phyloP scores from a whole-genome alignment of 306 rosid species.

The Inga laurina region DNA sequence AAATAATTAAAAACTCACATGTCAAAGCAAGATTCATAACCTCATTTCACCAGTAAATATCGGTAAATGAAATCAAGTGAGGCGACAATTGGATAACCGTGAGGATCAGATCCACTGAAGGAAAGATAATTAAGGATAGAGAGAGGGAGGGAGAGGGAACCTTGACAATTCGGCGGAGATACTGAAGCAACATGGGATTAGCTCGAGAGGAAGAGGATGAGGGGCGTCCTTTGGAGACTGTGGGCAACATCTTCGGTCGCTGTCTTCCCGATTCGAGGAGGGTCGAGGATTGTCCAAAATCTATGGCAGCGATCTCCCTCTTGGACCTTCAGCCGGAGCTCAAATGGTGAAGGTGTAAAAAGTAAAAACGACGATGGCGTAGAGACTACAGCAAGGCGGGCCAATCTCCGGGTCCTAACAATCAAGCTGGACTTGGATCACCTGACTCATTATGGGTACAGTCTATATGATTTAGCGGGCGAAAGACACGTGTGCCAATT shows the following conservation, averaged over 20 bases:
- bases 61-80: not conserved
- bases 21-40: not conserved
- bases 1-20: not conserved
- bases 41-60: not conserved
- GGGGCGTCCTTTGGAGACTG: constrained; percentile 77
- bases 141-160: constrained; percentile 45
- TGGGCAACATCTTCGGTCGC: constrained; percentile 79
- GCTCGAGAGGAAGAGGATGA: constrained; percentile 84
- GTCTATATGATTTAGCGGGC: not conserved
- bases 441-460: not conserved
- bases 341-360: constrained; percentile 6
- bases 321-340: constrained; percentile 21
- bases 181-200: constrained; percentile 79
- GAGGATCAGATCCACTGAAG: constrained; percentile 52
- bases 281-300: not conserved
- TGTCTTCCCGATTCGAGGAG: constrained; percentile 30
- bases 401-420: not conserved
- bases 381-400: not conserved
- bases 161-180: constrained; percentile 94
- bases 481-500: too few relatives aligned
- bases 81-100: not conserved
- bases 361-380: not conserved
- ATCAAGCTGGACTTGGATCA: not conserved
- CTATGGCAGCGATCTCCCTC: constrained; percentile 1
- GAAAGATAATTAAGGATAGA: not conserved